These are phyloP conservation scores for Blastobotrys parvus DNA, from an alignment of 805 yeast genomes.

Conservation along the genomic window DNA sequence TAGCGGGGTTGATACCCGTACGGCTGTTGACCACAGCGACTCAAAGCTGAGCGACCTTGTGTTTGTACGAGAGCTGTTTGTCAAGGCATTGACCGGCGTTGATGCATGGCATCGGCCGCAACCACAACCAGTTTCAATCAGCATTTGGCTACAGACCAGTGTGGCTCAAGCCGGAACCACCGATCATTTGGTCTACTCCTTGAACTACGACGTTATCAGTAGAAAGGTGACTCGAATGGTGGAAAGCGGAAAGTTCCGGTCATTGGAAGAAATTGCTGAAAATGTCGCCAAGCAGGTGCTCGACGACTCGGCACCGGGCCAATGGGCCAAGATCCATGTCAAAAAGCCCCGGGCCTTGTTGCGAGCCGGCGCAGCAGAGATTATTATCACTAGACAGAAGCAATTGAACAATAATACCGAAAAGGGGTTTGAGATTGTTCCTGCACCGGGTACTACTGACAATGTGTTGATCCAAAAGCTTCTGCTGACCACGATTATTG, in stretches of 20 bases:
- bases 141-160: constrained; percentile 54
- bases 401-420: constrained; percentile 8
- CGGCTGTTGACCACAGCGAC: not conserved
- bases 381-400: constrained; percentile 32
- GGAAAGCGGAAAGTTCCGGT: constrained; percentile 31
- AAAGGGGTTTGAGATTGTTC: constrained; percentile 8
- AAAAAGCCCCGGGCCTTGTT: constrained; percentile 49
- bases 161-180: constrained; percentile 66
- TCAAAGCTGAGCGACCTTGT: constrained; percentile 30
- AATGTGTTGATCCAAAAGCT: constrained; percentile 41
- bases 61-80: constrained; percentile 47
- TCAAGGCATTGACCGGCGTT: constrained; percentile 57
- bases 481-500: constrained; percentile 68
- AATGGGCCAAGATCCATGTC: constrained; percentile 34
- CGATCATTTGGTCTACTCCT: constrained; percentile 74
- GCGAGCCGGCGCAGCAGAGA: constrained; percentile 44
- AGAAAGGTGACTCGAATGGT: constrained; percentile 51
- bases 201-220: constrained; percentile 82
- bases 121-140: constrained; percentile 57
- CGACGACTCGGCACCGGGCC: constrained; percentile 39
- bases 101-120: constrained; percentile 66
- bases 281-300: constrained; percentile 38
- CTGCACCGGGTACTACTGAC: constrained; percentile 21
- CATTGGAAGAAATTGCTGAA: constrained; percentile 38
- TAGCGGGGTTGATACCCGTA: not conserved